phyloP scores from a whole-genome alignment of 139 green algal species.

The Tetratostichococcus sp. region DNA sequence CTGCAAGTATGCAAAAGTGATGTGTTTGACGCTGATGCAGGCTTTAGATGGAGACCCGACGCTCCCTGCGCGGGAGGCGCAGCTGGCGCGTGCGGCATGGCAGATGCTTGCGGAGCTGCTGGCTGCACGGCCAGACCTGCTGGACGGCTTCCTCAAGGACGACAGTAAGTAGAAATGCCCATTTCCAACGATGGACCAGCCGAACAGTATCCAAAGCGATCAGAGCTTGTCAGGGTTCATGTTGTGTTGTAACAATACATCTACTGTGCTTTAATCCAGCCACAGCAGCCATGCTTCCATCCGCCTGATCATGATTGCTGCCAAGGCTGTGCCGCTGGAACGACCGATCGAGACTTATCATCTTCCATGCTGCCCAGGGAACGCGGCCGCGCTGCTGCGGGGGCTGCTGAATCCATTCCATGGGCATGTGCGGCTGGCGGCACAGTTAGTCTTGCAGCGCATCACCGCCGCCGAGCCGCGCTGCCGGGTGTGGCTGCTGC shows the following conservation, averaged over 20 bases:
- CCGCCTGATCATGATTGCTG: no score
- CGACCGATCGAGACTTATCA: no score
- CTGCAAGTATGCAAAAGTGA: no score
- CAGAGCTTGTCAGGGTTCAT: no score
- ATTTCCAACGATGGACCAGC: no score
- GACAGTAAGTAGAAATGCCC: background rate
- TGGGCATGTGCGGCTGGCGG: background rate
- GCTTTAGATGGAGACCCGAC: background rate
- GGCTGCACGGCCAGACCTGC: background rate
- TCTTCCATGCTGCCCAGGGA: no score
- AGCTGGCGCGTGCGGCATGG: constrained; percentile 8
- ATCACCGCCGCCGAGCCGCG: background rate
- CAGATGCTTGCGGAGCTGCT: constrained; percentile 21
- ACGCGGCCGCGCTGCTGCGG: background rate
- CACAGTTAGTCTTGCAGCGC: background rate
- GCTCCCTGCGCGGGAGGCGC: constrained; percentile 3
- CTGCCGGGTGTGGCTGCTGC: background rate
- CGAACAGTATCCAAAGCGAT: no score
- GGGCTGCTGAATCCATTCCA: background rate
- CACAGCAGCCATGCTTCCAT: no score
- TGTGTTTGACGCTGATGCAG: background rate
- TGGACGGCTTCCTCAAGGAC: background rate
- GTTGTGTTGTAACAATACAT: no score
- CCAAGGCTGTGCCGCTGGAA: no score
- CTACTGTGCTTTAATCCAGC: no score